Conservation (phyloP, 2,329 filamentous ascomycete species). For the Neofusicoccum cordaticola region DNA sequence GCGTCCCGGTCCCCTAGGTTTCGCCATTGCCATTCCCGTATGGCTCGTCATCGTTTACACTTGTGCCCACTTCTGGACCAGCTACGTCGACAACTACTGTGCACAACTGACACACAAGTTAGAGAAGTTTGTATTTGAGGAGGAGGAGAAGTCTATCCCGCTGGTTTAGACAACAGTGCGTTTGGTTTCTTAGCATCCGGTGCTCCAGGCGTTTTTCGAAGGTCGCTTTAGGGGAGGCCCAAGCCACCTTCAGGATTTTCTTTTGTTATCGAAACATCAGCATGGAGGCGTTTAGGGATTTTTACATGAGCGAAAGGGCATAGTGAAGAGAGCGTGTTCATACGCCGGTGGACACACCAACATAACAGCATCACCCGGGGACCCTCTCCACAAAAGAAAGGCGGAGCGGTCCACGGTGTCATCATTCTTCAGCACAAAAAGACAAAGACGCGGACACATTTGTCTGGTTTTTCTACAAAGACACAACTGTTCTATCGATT, state of each 20-base stretch:
- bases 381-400: too few relatives aligned
- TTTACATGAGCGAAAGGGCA: too few relatives aligned
- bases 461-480: too few relatives aligned
- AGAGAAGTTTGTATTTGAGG: constrained; percentile 48
- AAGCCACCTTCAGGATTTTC: neutral
- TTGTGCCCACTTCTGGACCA: constrained; percentile 51
- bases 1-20: constrained; percentile 39
- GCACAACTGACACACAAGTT: constrained; percentile 48
- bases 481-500: too few relatives aligned
- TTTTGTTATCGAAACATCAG: neutral
- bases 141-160: constrained; percentile 26
- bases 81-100: constrained; percentile 51
- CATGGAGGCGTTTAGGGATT: neutral
- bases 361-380: too few relatives aligned
- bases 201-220: neutral
- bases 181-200: neutral
- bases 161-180: neutral
- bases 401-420: too few relatives aligned
- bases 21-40: constrained; percentile 44
- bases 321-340: too few relatives aligned
- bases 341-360: too few relatives aligned
- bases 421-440: too few relatives aligned
- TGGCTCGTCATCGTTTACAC: constrained; percentile 50
- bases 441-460: too few relatives aligned
- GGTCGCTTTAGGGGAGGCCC: neutral